Conservation (phyloP, 163 green algal genomes). For the Chloroidium sp. region DNA sequence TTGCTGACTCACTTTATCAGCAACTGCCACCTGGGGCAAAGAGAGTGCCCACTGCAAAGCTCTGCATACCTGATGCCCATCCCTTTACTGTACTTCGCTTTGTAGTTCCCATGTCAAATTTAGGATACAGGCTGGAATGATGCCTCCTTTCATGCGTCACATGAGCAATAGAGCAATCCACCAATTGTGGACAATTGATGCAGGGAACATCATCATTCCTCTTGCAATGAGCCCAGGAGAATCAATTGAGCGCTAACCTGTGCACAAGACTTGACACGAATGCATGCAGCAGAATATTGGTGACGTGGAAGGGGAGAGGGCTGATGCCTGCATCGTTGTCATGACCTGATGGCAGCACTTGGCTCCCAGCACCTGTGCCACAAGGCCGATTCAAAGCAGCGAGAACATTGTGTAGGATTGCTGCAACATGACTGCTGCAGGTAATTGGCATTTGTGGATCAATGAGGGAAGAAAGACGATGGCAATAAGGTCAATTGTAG, state of each 20-base stretch:
- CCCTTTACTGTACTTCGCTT: no score
- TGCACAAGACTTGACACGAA: conserved; percentile 43
- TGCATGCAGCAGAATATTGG: conserved; percentile 46
- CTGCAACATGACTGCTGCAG: neutral
- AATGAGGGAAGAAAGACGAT: no score
- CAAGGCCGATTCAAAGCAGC: neutral
- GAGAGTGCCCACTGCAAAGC: no score
- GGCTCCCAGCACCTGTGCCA: neutral
- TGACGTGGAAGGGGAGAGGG: conserved; percentile 47
- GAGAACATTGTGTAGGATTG: neutral
- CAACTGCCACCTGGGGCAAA: no score
- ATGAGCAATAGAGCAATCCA: neutral
- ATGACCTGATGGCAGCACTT: neutral
- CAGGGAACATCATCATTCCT: no score
- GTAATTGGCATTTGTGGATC: neutral
- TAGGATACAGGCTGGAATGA: neutral
- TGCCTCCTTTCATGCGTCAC: neutral
- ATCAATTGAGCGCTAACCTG: conserved; percentile 7
- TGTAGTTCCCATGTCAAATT: neutral
- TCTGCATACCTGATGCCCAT: no score
- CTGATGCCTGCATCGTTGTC: conserved; percentile 4
- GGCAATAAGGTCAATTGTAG: no score
- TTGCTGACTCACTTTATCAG: no score
- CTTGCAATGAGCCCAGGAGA: no score
- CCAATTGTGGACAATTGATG: no score